phyloP scores from a whole-genome alignment of 139 green algal species.

The Picochlorum sp. region DNA sequence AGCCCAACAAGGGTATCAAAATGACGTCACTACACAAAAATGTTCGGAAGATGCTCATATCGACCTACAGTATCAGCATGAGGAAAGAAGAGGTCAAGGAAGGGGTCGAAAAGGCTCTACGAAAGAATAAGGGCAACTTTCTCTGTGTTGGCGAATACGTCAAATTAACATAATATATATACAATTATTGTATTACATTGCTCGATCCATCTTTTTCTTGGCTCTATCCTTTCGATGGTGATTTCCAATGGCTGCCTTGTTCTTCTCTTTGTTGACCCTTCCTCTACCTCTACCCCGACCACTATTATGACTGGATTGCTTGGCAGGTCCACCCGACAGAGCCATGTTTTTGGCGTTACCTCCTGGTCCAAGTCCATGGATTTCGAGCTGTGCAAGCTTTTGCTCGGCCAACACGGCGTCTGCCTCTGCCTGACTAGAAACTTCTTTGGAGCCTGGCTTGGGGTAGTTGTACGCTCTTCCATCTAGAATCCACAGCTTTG shows the following conservation, averaged over 20 bases:
- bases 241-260: conserved; percentile 65
- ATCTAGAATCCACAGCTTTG: conserved; percentile 56
- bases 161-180: too few species aligned
- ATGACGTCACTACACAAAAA: background rate
- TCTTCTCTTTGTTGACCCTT: conserved; percentile 54
- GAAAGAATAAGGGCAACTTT: too few species aligned
- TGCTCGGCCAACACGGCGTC: conserved; percentile 31
- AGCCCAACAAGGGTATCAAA: conserved; percentile 34
- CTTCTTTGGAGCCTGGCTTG: conserved; percentile 57
- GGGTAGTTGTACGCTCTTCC: conserved; percentile 74
- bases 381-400: conserved; percentile 33
- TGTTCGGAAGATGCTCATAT: conserved; percentile 9
- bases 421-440: conserved; percentile 37
- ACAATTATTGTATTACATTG: conserved; percentile 1
- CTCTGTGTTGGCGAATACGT: too few species aligned
- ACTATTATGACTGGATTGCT: background rate
- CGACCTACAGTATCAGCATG: background rate
- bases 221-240: conserved; percentile 68
- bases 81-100: conserved; percentile 16
- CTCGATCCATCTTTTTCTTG: conserved; percentile 37
- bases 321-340: background rate
- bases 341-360: conserved; percentile 35
- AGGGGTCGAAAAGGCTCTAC: too few species aligned
- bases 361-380: conserved; percentile 54
- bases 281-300: conserved; percentile 1